Conservation (phyloP, 2,329 filamentous ascomycete genomes). For the Bipolaris bicolor region DNA sequence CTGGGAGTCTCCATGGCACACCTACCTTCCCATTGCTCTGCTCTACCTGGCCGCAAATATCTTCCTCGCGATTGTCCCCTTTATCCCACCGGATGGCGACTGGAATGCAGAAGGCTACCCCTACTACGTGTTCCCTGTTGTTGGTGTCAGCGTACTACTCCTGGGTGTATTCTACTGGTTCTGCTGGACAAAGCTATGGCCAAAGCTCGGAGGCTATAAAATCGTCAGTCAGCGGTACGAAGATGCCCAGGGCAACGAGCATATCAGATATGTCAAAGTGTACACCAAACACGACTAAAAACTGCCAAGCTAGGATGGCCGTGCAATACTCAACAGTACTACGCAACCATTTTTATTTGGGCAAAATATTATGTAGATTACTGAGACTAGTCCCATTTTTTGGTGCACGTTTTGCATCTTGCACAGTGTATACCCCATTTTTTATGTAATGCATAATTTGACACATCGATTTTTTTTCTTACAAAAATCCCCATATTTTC, state of each 20-base stretch:
- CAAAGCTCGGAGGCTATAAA: conserved; percentile 39
- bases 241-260: conserved; percentile 38
- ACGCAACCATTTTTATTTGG: too few relatives aligned
- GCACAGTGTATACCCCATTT: neutral
- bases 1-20: conserved; percentile 49
- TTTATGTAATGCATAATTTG: too few relatives aligned
- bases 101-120: conserved; percentile 52
- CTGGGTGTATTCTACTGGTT: conserved; percentile 48
- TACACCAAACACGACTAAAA: conserved; percentile 33
- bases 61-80: conserved; percentile 53
- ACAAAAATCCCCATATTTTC: too few relatives aligned
- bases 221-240: conserved; percentile 40
- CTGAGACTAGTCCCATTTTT: too few relatives aligned
- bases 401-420: neutral
- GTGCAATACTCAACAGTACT: neutral
- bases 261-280: conserved; percentile 43
- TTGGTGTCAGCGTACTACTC: conserved; percentile 51
- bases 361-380: too few relatives aligned
- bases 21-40: conserved; percentile 43
- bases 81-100: conserved; percentile 50
- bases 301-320: too few relatives aligned
- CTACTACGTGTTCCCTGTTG: conserved; percentile 54
- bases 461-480: too few relatives aligned
- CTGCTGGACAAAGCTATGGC: conserved; percentile 29
- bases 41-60: conserved; percentile 50